phyloP scores from a whole-genome alignment of 1,284 basidiomycete genomes.

The Sanguinoderma infundibulare region DNA sequence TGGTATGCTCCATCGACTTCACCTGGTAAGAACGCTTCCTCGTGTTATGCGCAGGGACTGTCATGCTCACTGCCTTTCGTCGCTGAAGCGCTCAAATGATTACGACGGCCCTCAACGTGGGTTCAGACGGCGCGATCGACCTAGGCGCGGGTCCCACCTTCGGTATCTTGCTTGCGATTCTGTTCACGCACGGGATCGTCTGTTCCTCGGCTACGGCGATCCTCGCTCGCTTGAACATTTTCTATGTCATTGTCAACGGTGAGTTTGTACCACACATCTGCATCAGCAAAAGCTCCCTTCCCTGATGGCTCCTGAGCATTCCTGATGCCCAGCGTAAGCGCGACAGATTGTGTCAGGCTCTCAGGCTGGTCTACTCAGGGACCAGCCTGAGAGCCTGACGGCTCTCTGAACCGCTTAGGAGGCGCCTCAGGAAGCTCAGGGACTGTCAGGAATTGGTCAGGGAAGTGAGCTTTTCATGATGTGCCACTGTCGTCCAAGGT shows the following conservation, averaged over 20 bases:
- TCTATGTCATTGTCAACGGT: slow-evolving; percentile 70
- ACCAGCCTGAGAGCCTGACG: too few species aligned
- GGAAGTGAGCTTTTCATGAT: too few species aligned
- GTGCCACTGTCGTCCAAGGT: too few species aligned
- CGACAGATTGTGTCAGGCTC: too few species aligned
- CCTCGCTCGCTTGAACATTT: slow-evolving; percentile 69
- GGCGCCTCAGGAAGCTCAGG: too few species aligned
- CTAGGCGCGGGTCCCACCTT: slow-evolving; percentile 66
- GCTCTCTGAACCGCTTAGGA: too few species aligned
- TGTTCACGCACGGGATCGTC: slow-evolving; percentile 67
- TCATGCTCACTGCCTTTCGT: neutral
- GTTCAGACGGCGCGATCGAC: slow-evolving; percentile 53
- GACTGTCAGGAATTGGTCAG: too few species aligned
- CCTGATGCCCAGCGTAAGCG: too few species aligned
- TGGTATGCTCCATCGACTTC: slow-evolving; percentile 77
- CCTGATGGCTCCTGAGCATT: too few species aligned
- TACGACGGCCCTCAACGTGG: slow-evolving; percentile 67
- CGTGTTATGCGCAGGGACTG: neutral
- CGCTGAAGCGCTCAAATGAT: slow-evolving; percentile 68
- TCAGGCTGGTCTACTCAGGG: too few species aligned
- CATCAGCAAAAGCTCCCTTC: too few species aligned
- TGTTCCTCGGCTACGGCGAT: slow-evolving; percentile 72
- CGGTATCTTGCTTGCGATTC: slow-evolving; percentile 66
- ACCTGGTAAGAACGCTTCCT: slow-evolving; percentile 50
- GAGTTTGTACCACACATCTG: too few species aligned